These are phyloP conservation scores for Solanum raphanifolium DNA, from an alignment of 257 asterid species.

Conservation along the genomic window DNA sequence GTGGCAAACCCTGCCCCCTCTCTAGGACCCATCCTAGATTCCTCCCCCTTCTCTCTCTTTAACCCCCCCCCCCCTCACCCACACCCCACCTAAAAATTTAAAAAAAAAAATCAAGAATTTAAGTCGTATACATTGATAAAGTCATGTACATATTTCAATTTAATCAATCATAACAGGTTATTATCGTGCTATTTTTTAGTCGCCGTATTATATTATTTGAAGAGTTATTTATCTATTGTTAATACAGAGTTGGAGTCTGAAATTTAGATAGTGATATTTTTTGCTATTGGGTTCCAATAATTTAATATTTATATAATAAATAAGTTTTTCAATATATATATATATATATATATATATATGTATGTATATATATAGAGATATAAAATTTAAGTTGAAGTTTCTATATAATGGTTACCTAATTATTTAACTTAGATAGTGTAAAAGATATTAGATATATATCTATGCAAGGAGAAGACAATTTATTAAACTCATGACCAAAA, in stretches of 20 bases:
- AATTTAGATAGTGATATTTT: neutral
- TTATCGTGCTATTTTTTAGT: neutral
- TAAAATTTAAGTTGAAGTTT: neutral
- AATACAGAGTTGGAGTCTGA: neutral
- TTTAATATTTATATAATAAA: too few relatives aligned
- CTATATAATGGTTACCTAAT: too few relatives aligned
- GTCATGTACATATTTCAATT: neutral
- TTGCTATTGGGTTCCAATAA: too few relatives aligned
- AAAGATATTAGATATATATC: too few relatives aligned
- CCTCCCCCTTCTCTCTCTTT: slow-evolving; percentile 14
- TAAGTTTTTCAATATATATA: too few relatives aligned
- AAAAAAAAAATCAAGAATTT: neutral
- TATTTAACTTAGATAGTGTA: too few relatives aligned
- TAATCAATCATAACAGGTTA: neutral
- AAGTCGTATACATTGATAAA: neutral
- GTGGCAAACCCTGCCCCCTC: slow-evolving; percentile 54
- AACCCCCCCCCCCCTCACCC: neutral
- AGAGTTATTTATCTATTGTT: neutral
- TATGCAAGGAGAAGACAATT: neutral
- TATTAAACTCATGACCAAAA: neutral
- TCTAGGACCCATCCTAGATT: slow-evolving; percentile 42
- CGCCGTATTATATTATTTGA: neutral
- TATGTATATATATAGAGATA: too few relatives aligned
- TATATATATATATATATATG: too few relatives aligned
- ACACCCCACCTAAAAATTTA: neutral